Percentiles rank a stretch among this genome's conserved stretches.
These are phyloP conservation scores for Hansenula sp. DNA, from an alignment of 1,139 yeast genomes.

Conservation along the genomic window DNA sequence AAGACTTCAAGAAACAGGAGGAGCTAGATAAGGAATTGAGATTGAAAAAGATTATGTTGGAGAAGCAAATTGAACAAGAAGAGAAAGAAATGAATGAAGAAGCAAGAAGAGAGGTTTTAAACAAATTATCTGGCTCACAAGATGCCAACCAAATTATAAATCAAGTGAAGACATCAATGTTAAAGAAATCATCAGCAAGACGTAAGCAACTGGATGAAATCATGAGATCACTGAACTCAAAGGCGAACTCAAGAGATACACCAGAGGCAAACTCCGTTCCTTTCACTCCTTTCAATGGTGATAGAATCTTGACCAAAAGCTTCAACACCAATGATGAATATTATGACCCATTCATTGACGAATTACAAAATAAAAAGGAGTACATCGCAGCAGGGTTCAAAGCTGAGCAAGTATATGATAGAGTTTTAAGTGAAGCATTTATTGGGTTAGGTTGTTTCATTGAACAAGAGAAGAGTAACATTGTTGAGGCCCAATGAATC, in stretches of 20 bases:
- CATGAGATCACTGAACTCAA: conserved; percentile 35
- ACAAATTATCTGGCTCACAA: conserved; percentile 55
- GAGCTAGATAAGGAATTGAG: conserved; percentile 54
- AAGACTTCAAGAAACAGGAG: conserved; percentile 46
- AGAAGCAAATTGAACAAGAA: conserved; percentile 69
- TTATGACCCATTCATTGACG: conserved; percentile 59
- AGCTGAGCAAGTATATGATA: conserved; percentile 61
- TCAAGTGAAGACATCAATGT: conserved; percentile 55
- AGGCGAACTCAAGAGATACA: conserved; percentile 11
- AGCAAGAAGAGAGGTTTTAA: conserved; percentile 67
- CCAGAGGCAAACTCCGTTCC: conserved; percentile 37
- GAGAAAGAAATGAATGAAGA: conserved; percentile 55
- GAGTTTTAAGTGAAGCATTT: conserved; percentile 85
- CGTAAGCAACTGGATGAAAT: conserved; percentile 66
- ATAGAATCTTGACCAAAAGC: conserved; percentile 52
- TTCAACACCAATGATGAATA: conserved; percentile 42
- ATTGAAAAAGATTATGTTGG: conserved; percentile 58
- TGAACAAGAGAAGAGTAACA: conserved; percentile 51
- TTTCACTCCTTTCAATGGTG: conserved; percentile 94
- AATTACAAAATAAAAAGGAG: conserved; percentile 60
- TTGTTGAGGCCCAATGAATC: neutral
- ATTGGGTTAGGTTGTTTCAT: conserved; percentile 83
- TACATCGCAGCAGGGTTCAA: conserved; percentile 87
- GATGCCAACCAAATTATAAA: conserved; percentile 48
- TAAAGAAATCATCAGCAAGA: conserved; percentile 63